Base-by-base conservation (phyloP, 805 yeast genomes). In the Blastobotrys mokoenaii region DNA sequence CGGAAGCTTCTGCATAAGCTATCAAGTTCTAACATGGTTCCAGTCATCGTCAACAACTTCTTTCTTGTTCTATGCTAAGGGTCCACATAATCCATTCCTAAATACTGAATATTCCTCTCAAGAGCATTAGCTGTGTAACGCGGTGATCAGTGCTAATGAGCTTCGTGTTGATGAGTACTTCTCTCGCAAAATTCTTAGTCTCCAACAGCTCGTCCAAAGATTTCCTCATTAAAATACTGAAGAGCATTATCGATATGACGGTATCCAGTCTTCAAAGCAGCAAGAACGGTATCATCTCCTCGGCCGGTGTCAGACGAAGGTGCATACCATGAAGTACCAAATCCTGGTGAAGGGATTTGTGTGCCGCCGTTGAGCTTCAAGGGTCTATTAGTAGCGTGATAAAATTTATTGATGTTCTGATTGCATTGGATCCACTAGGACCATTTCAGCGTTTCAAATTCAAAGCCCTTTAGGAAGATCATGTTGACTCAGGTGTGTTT, bases 211-310 rank as follows among this genome's bases (percentile, higher is more conserved):
- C 50, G 53, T 18, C 94, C 88, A 11, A 81, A 81, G 51, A 74
- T 79, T 15, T 62, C 68, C 61, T 85, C 95, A 58, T 80, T 81
- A 2, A 74, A 75, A 60, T 84, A 84, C 48, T 72, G 69, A 59
- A 76, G 76, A 2, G 93, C 93, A 9, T 88, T 77, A 61, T 84
- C 94, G 53, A 84, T 79, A 59, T 80, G 86, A 50, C 80, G 72
- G 61, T 80, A 80, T 9, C 89, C 89, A 8, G 70, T 67, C 57
- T 76, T 70, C 47, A 82, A 66, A 11, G 89, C 90, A 32, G 72
- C 80, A 80, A 41, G 33, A n/a, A 51, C 46, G 20, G 81, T 77
- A 18, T 64, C 64, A 43, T 70, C 69, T 18, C 71, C 74, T 29
- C 68, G 71, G 27, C 67, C 66, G 14, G n/a, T n/a, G n/a, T n/a